These are phyloP conservation scores for Hypomyces rosellus DNA, from an alignment of 2,329 filamentous ascomycete genomes.

Conservation along the genomic window DNA sequence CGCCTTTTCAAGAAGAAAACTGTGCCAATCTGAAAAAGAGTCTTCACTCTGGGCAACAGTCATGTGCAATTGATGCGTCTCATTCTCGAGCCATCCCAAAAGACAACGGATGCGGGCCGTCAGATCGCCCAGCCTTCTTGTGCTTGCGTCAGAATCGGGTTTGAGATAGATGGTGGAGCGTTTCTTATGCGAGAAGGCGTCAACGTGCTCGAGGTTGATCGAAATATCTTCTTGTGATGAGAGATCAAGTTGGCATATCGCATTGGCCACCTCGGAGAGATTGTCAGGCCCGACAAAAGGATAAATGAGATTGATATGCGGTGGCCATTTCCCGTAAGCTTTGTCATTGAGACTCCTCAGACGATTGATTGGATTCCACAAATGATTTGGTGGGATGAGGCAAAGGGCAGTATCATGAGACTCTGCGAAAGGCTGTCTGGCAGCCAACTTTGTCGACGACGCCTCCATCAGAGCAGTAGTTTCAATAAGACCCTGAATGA, in stretches of 20 bases:
- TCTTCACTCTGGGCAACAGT: conserved; percentile 55
- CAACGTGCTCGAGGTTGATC: conserved; percentile 35
- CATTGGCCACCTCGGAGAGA: conserved; percentile 37
- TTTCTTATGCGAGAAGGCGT: conserved; percentile 42
- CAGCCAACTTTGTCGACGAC: not conserved
- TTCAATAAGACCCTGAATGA: too few species aligned
- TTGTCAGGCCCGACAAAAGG: conserved; percentile 51
- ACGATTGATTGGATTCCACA: conserved; percentile 44
- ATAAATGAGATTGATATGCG: conserved; percentile 61
- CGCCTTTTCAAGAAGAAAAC: conserved; percentile 48
- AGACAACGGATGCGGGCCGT: conserved; percentile 28
- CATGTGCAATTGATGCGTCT: conserved; percentile 41
- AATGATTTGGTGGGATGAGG: conserved; percentile 45
- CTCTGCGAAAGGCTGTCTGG: not conserved
- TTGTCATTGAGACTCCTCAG: conserved; percentile 59
- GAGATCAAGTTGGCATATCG: conserved; percentile 16
- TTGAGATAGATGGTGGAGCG: conserved; percentile 45
- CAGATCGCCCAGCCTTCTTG: conserved; percentile 26
- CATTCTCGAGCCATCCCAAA: conserved; percentile 25
- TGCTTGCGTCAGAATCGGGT: conserved; percentile 13
- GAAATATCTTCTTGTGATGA: conserved; percentile 7
- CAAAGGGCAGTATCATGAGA: conserved; percentile 54
- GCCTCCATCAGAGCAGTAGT: not conserved
- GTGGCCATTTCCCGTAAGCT: conserved; percentile 55
- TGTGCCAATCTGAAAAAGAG: conserved; percentile 35